Evolutionary conservation across 106 monocot genomes (phyloP).

Genomic region (Apostasia ramifera): DNA sequence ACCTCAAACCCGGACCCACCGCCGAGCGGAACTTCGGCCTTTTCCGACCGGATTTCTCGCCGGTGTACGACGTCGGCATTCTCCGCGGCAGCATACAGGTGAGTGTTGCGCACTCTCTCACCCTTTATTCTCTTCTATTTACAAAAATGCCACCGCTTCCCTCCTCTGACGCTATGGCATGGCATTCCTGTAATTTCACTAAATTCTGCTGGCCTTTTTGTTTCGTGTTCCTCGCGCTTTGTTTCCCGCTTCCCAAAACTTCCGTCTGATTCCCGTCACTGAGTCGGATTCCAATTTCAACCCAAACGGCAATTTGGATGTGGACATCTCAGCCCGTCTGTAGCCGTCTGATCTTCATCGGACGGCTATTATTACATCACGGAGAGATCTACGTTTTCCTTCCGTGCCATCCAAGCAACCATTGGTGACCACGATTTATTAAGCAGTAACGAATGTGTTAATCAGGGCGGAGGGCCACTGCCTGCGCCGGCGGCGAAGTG

Average conservation of each 20-base stretch:
- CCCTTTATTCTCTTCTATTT: not conserved
- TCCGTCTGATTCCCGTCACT: not conserved
- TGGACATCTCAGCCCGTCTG: not conserved
- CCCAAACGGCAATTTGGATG: not conserved
- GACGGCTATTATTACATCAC: not conserved
- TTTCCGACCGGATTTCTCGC: slow-evolving; percentile 40
- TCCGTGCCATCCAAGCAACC: not conserved
- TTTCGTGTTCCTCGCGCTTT: not conserved
- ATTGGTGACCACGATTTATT: not conserved
- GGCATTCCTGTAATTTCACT: no score
- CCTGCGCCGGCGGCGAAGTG: slow-evolving; percentile 16
- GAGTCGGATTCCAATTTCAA: not conserved
- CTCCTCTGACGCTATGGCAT: not conserved
- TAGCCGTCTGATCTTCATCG: not conserved
- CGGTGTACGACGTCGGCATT: slow-evolving; percentile 58
- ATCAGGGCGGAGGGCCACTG: not conserved
- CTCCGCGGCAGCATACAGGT: slow-evolving; percentile 12
- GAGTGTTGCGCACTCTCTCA: not conserved
- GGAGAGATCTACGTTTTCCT: not conserved
- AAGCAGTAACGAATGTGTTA: not conserved
- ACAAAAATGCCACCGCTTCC: not conserved
- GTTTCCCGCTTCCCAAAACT: not conserved
- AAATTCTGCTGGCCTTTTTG: not conserved
- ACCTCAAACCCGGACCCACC: slow-evolving; percentile 62
- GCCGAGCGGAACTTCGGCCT: slow-evolving; percentile 74